phyloP scores from a whole-genome alignment of 2,329 filamentous ascomycete genomes.

The Cordyceps sp. region DNA sequence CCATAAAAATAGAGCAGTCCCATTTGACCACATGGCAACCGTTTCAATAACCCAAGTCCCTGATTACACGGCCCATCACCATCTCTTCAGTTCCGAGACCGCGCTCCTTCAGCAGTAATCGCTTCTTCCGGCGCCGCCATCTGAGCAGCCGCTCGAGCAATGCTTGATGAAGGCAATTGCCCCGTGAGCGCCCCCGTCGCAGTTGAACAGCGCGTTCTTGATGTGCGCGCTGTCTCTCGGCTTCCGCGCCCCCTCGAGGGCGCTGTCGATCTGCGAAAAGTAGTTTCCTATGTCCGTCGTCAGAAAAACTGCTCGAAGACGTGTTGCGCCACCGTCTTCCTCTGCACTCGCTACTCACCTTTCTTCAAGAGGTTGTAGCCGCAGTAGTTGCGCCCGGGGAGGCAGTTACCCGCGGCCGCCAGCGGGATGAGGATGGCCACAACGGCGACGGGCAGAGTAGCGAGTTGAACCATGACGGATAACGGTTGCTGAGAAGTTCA shows the following conservation, averaged over 20 bases:
- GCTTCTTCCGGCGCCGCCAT: neutral
- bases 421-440: neutral
- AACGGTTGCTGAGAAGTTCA: too few species aligned
- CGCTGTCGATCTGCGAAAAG: neutral
- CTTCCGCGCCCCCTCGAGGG: neutral
- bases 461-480: neutral
- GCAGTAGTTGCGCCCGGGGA: neutral
- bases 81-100: too few species aligned
- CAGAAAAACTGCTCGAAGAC: too few species aligned
- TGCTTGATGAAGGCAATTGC: neutral
- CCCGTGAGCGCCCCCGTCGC: neutral
- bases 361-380: neutral
- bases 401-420: neutral
- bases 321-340: neutral
- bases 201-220: neutral
- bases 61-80: too few species aligned
- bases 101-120: neutral
- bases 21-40: too few species aligned
- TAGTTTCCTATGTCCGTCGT: neutral
- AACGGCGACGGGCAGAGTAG: neutral
- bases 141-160: neutral
- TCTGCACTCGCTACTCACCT: neutral
- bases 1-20: too few species aligned
- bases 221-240: neutral
- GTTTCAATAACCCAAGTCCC: too few species aligned